Evolutionary conservation across 164 flowering plant species (phyloP), one percentile per base, ranked within the genome.

Genomic region (Akebia trifoliata): DNA sequence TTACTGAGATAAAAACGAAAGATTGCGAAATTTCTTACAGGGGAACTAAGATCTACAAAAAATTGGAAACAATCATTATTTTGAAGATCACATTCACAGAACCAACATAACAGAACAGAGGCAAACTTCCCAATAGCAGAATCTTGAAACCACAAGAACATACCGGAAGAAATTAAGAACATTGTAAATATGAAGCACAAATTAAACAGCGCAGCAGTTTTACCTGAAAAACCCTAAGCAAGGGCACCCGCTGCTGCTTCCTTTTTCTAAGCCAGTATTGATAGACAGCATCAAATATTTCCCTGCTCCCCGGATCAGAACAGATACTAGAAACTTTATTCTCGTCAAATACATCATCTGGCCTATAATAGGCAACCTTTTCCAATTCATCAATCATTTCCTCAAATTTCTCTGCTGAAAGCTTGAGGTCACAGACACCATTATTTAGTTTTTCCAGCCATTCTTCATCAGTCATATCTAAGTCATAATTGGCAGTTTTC

Each of bases 151-250:
- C n/a, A n/a, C n/a, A n/a, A n/a, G n/a, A n/a, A n/a, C n/a, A 57
- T n/a, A 20, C 3, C 4, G 29, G 8, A 20, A 15, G 17, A 36
- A 25, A 25, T 4, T 10, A 32, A 6, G 15, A 22, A 59, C 24
- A 43, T 43, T 18, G 21, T 18, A n/a, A 30, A 14, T 15, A 26
- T 8, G 15, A 24, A 45, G 17, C 12, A 37, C 35, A 26, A 53
- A 8, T 18, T 28, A 36, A 54, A 31, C 11, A 50, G 43, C 28
- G 50, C 11, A 1, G 20, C 15, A 4, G 8, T 8, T 48, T 72
- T 80, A 93, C 98, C 95, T 93, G 90, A 66, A 93, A 90, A 68
- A 84, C 74, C 63, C 75, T 74, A 55, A 87, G 68, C 54, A 93
- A 65, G 0, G 84, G 52, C 9, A 64, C 45, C 4, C 53, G 69